phyloP scores from a whole-genome alignment of 1,284 basidiomycete genomes.

The Ceratorhiza oryzae-sativae region DNA sequence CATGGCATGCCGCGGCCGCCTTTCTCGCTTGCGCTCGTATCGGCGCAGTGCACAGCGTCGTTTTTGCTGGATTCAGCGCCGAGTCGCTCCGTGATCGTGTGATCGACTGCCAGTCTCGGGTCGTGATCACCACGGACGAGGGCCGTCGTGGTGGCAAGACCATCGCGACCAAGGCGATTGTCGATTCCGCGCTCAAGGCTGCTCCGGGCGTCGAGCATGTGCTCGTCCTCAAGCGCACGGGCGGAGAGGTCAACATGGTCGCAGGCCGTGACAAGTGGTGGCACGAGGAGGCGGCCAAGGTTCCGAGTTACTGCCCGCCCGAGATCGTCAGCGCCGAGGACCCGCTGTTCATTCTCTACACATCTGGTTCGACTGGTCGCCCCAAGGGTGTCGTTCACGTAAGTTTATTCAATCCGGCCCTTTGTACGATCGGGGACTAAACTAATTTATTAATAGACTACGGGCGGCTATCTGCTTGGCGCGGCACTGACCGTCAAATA shows the following conservation, averaged over 20 bases:
- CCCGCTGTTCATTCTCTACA: slow-evolving; percentile 97
- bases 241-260: slow-evolving; percentile 82
- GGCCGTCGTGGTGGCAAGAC: slow-evolving; percentile 92
- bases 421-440: neutral
- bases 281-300: slow-evolving; percentile 88
- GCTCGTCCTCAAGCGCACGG: slow-evolving; percentile 89
- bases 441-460: slow-evolving; percentile 41
- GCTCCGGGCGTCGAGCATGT: slow-evolving; percentile 90
- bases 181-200: slow-evolving; percentile 89
- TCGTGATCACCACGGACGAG: slow-evolving; percentile 96
- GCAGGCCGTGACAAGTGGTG: slow-evolving; percentile 94
- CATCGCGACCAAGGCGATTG: slow-evolving; percentile 96
- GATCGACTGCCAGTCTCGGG: slow-evolving; percentile 86
- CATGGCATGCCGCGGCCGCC: slow-evolving; percentile 92
- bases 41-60: slow-evolving; percentile 97
- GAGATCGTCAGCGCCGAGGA: slow-evolving; percentile 91
- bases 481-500: slow-evolving; percentile 93
- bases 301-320: slow-evolving; percentile 88
- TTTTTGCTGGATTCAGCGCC: slow-evolving; percentile 98
- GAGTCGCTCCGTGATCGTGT: slow-evolving; percentile 95
- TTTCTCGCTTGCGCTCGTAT: slow-evolving; percentile 98
- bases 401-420: neutral
- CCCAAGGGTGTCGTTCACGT: slow-evolving; percentile 97
- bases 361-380: slow-evolving; percentile 94
- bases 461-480: slow-evolving; percentile 76